Base-by-base conservation (phyloP, 495 filamentous ascomycete species). In the Aspergillus taichungensis region DNA sequence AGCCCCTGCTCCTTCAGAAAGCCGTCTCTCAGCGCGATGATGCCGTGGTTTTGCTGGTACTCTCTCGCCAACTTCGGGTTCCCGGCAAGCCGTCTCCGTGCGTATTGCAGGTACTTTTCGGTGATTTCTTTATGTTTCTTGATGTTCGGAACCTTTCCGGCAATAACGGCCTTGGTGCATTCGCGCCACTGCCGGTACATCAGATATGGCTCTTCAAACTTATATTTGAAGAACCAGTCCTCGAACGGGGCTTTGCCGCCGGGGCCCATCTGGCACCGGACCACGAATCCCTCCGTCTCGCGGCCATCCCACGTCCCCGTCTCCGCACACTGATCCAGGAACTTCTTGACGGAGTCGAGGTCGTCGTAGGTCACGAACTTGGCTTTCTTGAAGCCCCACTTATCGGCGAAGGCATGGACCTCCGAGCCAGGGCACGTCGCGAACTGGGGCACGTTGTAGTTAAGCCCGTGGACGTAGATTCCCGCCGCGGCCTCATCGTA, bases 151-250 rank as follows among this genome's bases (percentile, higher is more conserved):
- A 76, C 62, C 54, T 76, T 84, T 8, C 88, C 88, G 3, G 72
- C 44, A 42, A 97, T 95, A 40, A 96, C 68, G 8, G 88, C 75
- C 63, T 96, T 98, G 24, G 92, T 98, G 60, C 83, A 91, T 69
- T 97, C 92, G 32, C 92, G 85, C 92, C 92, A 98, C 65, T 97
- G 94, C 30, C 92, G 80, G 59, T 95, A 98, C 87, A 98, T 87
- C 52, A 98, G 67, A 61, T 98, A 98, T 0, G 92, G 92, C 68
- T 98, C 94, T 60, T 98, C 92, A 42, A 97, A 98, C 68, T 98
- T 98, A 76, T 88, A 98, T 62, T 98, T 98, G 81, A 97, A 98
- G 68, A 98, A 97, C 91, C 91, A 98, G 61, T 97, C 87, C 12
- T 76, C 69, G 66, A 79, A 92, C 0, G 65, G 51, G 34, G 60